Conservation (phyloP, 805 yeast species). For the Blastobotrys peoriensis region DNA sequence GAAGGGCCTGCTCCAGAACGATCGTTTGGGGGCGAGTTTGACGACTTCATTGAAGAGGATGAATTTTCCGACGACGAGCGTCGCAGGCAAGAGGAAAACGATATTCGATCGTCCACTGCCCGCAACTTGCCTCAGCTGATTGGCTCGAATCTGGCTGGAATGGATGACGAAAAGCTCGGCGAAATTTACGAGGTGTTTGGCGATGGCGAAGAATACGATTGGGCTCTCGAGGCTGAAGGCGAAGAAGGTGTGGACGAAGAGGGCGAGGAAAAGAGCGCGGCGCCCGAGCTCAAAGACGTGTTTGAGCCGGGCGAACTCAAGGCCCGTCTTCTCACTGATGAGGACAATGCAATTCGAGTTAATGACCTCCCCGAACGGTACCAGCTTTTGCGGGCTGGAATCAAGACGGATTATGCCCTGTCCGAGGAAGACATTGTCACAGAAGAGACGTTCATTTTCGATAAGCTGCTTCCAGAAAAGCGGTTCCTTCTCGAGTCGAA, state of each 20-base stretch:
- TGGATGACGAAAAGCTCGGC: slow-evolving; percentile 85
- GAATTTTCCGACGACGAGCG: slow-evolving; percentile 88
- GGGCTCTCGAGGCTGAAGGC: slow-evolving; percentile 95
- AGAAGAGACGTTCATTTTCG: slow-evolving; percentile 80
- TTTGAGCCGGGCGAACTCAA: slow-evolving; percentile 92
- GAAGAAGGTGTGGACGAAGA: slow-evolving; percentile 30
- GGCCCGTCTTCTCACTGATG: slow-evolving; percentile 85
- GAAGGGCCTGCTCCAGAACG: slow-evolving; percentile 29
- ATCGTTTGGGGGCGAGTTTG: slow-evolving; percentile 68
- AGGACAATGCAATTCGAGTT: slow-evolving; percentile 79
- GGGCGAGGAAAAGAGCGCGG: slow-evolving; percentile 37
- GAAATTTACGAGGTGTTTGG: slow-evolving; percentile 95
- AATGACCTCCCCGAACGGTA: slow-evolving; percentile 89
- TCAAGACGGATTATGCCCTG: slow-evolving; percentile 60
- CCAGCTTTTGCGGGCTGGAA: slow-evolving; percentile 66
- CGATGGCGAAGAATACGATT: slow-evolving; percentile 93
- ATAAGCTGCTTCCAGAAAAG: slow-evolving; percentile 54
- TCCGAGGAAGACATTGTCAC: slow-evolving; percentile 59
- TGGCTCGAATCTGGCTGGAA: slow-evolving; percentile 35
- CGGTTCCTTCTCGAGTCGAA: slow-evolving; percentile 35
- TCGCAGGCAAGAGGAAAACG: slow-evolving; percentile 46
- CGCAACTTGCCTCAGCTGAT: slow-evolving; percentile 18
- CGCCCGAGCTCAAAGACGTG: slow-evolving; percentile 69
- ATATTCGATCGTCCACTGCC: slow-evolving; percentile 32
- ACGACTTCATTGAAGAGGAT: slow-evolving; percentile 96